Base-by-base conservation (phyloP, 768 basidiomycete genomes). In the Naganishia vaughanmartiniae region DNA sequence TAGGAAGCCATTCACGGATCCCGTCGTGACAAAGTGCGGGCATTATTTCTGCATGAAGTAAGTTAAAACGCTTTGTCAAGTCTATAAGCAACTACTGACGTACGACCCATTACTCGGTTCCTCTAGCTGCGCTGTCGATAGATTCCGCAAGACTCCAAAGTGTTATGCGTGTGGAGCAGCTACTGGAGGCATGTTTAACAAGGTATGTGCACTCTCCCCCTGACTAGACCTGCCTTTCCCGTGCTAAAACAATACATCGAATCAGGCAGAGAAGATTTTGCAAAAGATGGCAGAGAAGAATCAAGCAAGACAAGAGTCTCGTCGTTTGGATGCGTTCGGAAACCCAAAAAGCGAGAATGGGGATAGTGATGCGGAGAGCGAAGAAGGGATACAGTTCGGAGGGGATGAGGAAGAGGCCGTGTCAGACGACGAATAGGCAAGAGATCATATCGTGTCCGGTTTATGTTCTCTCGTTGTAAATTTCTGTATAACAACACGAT, bases 131-230 rank as follows among this genome's bases (percentile, higher is more conserved):
- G 96, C 96, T 31, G 93, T 98, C 83, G 92, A 92, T 81, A 87
- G 96, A 63, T 98, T 89, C 76, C 88, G 89, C 46, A 95, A 89
- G 84, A 97, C 92, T 54, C 92, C 77, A 6, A 97, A 93, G 82
- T 99, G 96, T 75, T 85, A 92, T 65, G 96, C 94, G 12, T 99
- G 96, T 78, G 90, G 93, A 58, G 87, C 91, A 15, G 87, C 93
- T 0, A 98, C 96, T 0, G 91, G 89, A 19, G 96, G 95, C 1
- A 94, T 98, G 74, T 99, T 98, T 85, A 98, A 98, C 81, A 82
- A 81, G 21, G 60, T 63, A 26, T 12, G 60, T 63, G n/a, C n/a
- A n/a, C 34, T 26, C 26, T 73, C 21, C 9, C 7, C 1, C 12
- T 30, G 21, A 48, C 42, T n/a, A n/a, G n/a, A 26, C 34, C 15